These are phyloP conservation scores for Apophysomyces trapeziformis DNA, from an alignment of 371 early-diverging fungal genomes.

Conservation along the genomic window DNA sequence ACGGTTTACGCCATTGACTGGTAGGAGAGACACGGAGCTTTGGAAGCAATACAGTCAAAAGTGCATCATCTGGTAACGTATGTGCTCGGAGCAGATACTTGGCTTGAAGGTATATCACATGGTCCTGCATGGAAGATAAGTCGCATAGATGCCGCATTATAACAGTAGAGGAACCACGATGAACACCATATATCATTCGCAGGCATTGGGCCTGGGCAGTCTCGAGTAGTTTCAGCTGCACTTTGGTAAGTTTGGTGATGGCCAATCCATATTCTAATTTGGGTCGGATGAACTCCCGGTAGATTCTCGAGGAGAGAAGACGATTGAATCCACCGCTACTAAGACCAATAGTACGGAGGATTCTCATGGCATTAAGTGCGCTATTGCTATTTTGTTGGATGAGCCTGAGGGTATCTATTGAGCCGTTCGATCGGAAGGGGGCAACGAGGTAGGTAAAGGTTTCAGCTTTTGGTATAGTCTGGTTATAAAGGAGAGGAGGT, in stretches of 20 bases:
- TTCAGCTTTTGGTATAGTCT: slow-evolving; percentile 1
- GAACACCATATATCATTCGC: slow-evolving; percentile 24
- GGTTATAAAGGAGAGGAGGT: slow-evolving; percentile 10
- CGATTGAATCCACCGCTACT: slow-evolving; percentile 3
- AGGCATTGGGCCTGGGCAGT: slow-evolving; percentile 22
- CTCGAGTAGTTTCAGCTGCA: not conserved
- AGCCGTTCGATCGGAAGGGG: slow-evolving; percentile 1
- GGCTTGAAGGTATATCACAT: slow-evolving; percentile 1
- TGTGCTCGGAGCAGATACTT: slow-evolving; percentile 12
- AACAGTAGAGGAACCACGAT: slow-evolving; percentile 11
- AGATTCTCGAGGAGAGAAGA: slow-evolving; percentile 4
- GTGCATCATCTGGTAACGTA: slow-evolving; percentile 15
- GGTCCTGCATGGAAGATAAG: slow-evolving; percentile 17
- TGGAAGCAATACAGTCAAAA: not conserved
- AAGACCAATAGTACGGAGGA: slow-evolving; percentile 1
- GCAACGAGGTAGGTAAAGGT: slow-evolving; percentile 19
- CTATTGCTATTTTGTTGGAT: not conserved
- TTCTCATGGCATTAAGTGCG: not conserved
- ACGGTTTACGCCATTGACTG: too few species aligned
- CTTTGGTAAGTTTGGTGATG: not conserved
- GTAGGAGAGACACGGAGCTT: too few species aligned
- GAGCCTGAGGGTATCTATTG: not conserved
- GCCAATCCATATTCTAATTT: slow-evolving; percentile 22
- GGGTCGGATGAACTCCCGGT: slow-evolving; percentile 16
- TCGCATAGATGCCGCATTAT: slow-evolving; percentile 23